A percentile compares a stretch with the other conserved stretches of the same genome.
Conservation (phyloP, 2,329 filamentous ascomycete species). For the Rutstroemia sp. region DNA sequence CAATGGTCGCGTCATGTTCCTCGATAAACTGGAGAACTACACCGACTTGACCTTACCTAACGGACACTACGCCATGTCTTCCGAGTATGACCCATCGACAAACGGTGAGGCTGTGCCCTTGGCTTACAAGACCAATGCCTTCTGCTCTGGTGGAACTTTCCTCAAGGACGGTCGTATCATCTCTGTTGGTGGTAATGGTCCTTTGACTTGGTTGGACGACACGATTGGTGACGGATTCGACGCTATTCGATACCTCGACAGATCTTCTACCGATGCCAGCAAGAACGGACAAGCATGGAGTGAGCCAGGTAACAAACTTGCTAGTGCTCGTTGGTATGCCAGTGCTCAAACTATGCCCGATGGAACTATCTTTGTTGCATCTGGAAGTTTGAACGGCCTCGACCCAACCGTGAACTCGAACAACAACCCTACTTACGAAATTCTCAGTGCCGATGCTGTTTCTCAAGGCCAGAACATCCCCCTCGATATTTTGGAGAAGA, state of each 20-base stretch:
- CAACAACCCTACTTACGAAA: constrained; percentile 58
- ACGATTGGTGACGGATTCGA: constrained; percentile 52
- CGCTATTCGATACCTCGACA: constrained; percentile 46
- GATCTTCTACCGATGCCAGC: constrained; percentile 38
- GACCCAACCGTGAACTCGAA: constrained; percentile 45
- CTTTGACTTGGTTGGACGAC: constrained; percentile 45
- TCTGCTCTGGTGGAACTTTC: constrained; percentile 53
- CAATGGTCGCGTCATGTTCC: constrained; percentile 51
- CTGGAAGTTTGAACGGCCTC: constrained; percentile 51
- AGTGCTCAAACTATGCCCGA: constrained; percentile 51
- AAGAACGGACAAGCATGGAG: constrained; percentile 43
- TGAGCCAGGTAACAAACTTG: constrained; percentile 48
- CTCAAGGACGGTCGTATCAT: constrained; percentile 48
- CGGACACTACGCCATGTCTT: constrained; percentile 50
- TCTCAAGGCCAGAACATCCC: constrained; percentile 39
- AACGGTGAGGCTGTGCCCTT: constrained; percentile 38
- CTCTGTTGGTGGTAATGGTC: constrained; percentile 50
- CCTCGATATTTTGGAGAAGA: constrained; percentile 47
- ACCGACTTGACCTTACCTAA: constrained; percentile 46
- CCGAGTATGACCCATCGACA: constrained; percentile 48
- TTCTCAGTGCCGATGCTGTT: constrained; percentile 42
- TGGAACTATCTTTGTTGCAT: constrained; percentile 50
- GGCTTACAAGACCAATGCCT: constrained; percentile 49
- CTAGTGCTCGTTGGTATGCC: constrained; percentile 52
- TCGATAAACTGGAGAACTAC: constrained; percentile 58